Conservation (phyloP, 139 green algal genomes). For the Penium margaritaceum region DNA sequence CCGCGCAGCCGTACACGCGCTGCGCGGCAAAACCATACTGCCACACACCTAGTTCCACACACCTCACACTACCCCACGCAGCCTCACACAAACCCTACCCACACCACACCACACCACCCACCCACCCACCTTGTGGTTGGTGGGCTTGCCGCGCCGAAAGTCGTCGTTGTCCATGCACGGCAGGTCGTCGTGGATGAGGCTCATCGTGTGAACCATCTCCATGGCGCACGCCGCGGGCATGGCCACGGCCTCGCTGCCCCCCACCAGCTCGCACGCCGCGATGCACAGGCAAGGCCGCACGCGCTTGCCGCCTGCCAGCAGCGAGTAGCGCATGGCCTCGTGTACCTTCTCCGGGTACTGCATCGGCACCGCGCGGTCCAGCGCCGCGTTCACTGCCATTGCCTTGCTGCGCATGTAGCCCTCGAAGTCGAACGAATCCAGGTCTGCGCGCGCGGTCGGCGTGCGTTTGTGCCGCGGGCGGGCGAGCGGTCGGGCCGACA, state of each 20-base stretch:
- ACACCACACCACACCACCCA: too few species aligned
- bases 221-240: slow-evolving; percentile 91
- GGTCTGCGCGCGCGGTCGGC: too few species aligned
- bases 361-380: slow-evolving; percentile 38
- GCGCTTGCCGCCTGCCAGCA: slow-evolving; percentile 90
- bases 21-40: too few species aligned
- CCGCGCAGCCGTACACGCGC: too few species aligned
- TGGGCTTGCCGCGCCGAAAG: slow-evolving; percentile 84
- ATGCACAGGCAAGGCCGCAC: slow-evolving; percentile 84
- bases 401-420: slow-evolving; percentile 36
- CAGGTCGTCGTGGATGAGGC: slow-evolving; percentile 89
- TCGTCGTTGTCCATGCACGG: slow-evolving; percentile 98
- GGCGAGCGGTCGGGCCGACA: too few species aligned
- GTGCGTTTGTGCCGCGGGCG: too few species aligned
- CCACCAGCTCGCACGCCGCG: slow-evolving; percentile 89
- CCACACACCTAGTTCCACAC: too few species aligned
- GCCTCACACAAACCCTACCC: too few species aligned
- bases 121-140: slow-evolving; percentile 89
- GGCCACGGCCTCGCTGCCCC: slow-evolving; percentile 59
- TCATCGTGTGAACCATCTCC: slow-evolving; percentile 99
- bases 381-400: slow-evolving; percentile 30
- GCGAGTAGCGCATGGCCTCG: slow-evolving; percentile 91
- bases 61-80: too few species aligned
- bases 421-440: slow-evolving; percentile 43
- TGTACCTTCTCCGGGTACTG: slow-evolving; percentile 81